Percentiles rank a stretch among this genome's conserved stretches.
Evolutionary conservation across 345 rosid genomes (phyloP).

Genomic region (Arabidopsis suecica): DNA sequence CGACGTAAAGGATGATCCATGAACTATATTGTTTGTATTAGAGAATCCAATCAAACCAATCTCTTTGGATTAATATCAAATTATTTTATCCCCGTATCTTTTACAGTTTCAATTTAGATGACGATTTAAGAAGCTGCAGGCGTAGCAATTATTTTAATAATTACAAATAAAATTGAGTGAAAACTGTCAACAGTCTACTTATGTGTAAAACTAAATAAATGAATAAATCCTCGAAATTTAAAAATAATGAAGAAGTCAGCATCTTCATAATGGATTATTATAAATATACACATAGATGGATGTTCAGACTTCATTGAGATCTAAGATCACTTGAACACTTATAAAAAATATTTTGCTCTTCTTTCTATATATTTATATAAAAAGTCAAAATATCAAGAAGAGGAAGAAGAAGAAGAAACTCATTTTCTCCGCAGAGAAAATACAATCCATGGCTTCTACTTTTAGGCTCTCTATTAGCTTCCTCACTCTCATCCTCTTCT

Average conservation of each 20-base stretch:
- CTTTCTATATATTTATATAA: neutral
- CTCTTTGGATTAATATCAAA: neutral
- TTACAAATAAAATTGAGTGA: neutral
- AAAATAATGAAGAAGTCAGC: slow-evolving; percentile 28
- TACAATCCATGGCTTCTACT: slow-evolving; percentile 37
- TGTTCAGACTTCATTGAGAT: slow-evolving; percentile 29
- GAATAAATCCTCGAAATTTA: neutral
- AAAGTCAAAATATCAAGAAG: slow-evolving; percentile 18
- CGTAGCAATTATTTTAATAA: slow-evolving; percentile 26
- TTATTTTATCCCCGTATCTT: slow-evolving; percentile 26
- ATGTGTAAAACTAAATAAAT: neutral
- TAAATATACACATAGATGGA: slow-evolving; percentile 31
- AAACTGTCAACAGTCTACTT: slow-evolving; percentile 12
- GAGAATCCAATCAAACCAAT: slow-evolving; percentile 28
- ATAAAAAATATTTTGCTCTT: neutral
- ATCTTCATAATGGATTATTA: slow-evolving; percentile 16
- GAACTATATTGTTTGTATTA: slow-evolving; percentile 23
- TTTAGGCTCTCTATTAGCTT: slow-evolving; percentile 23
- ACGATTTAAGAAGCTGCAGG: slow-evolving; percentile 32
- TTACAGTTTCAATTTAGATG: slow-evolving; percentile 35
- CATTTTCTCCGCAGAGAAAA: slow-evolving; percentile 1
- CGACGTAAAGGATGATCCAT: slow-evolving; percentile 33
- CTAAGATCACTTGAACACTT: slow-evolving; percentile 22
- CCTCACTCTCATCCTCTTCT: slow-evolving; percentile 33
- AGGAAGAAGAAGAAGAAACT: slow-evolving; percentile 20